A percentile compares a stretch with the other conserved stretches of the same genome.
Evolutionary conservation across 2,329 filamentous ascomycete genomes (phyloP).

Genomic region (Lecanicillium sp.): DNA sequence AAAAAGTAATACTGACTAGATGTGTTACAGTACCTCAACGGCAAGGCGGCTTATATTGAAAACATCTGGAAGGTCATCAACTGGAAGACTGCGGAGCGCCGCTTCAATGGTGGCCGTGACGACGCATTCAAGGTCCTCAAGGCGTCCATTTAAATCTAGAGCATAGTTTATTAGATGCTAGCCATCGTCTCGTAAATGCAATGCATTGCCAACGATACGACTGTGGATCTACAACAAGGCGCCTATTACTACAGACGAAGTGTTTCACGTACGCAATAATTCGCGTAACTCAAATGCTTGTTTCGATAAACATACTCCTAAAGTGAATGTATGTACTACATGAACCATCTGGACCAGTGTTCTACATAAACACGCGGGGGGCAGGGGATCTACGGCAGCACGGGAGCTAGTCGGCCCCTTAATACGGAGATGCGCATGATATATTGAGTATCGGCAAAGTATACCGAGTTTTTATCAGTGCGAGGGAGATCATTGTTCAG

Average conservation of each 20-base stretch:
- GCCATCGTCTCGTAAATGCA: too few species aligned
- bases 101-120: constrained; percentile 43
- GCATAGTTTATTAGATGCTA: too few species aligned
- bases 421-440: too few species aligned
- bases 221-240: background rate
- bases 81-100: constrained; percentile 61
- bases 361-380: too few species aligned
- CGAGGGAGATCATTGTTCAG: too few species aligned
- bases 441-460: too few species aligned
- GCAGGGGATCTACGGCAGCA: too few species aligned
- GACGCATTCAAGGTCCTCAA: constrained; percentile 37
- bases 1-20: constrained; percentile 9
- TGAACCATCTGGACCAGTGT: too few species aligned
- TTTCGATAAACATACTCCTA: background rate
- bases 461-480: too few species aligned
- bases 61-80: constrained; percentile 75
- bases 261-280: background rate
- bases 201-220: too few species aligned
- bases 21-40: constrained; percentile 65
- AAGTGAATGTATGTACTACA: too few species aligned
- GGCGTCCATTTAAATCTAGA: constrained; percentile 27
- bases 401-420: too few species aligned
- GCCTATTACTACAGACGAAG: background rate
- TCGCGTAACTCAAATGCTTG: background rate
- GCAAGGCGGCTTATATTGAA: constrained; percentile 65